Base-by-base conservation (phyloP, 768 basidiomycete genomes). In the Postia placenta region DNA sequence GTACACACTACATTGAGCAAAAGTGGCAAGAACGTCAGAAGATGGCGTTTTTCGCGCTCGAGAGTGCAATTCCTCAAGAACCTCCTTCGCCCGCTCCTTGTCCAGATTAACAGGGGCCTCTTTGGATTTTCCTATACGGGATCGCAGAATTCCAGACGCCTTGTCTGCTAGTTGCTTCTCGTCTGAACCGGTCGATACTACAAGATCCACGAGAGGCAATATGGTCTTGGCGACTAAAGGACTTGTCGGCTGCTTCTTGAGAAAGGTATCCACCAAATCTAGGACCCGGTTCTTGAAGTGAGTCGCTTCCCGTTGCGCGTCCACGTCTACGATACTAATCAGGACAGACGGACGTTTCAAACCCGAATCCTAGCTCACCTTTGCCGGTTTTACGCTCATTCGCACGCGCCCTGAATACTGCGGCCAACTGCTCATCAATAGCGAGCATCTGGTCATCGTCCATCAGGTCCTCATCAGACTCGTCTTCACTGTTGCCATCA, bases 401-500 rank as follows among this genome's bases (percentile, higher is more conserved):
- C 20, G 76, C 70, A 51, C 81, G 79, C 25, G 82, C 74, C 50
- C 78, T 78, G 78, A 99, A 95, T 25, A 92, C 83, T 45, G 84
- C 80, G 3, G 89, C 91, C 5, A 99, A 80, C 61, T 95, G 87
- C 42, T 89, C 87, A 61, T 99, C 95, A 23, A 98, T 80, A 27
- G 87, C 87, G 75, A 98, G 83, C 95, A 99, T 99, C 68, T 96
- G 91, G 22, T 98, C 94, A 61, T 99, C 95, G 62, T 96, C 88
- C 84, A 95, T 85, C 24, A 84, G 69, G 42, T 87, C 86, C 52
- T 83, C 81, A 12, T 81, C 81, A 35, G 67, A 71, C 3, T 72
- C 75, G 30, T 74, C 80, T 40, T 81, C 80, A 5, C 74, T 73
- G 19, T 80, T 79, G 6, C 78, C 78, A 14, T 77, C 74, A 1